Evolutionary conservation across 23 red algal genomes (phyloP), one percentile per base, ranked within the genome.

Genomic region (Gracilaria gracilis): DNA sequence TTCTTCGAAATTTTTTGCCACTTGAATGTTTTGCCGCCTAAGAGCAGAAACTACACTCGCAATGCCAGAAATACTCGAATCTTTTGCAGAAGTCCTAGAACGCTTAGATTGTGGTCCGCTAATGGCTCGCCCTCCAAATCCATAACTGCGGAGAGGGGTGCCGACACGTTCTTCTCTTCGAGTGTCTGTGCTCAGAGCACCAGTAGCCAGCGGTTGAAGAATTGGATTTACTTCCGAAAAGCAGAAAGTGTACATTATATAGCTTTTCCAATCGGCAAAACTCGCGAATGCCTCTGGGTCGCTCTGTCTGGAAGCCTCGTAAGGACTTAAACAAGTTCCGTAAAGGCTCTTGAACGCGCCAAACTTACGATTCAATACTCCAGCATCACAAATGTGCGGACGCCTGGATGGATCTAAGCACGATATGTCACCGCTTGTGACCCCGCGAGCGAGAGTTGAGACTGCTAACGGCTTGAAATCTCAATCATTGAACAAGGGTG

Each of bases 211-310:
- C 25, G 80, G 49, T 84, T 84, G 9, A 16, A 84, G 42, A 21
- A 84, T 27, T 34, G 80, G 53, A 46, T 84, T 8, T 13, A 67
- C 33, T 42, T 84, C 9, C 32, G 67, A 40, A 84, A 67, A 84
- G 49, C 34, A 84, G 33, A 67, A 84, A 4, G 80, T 57, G 23
- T 84, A 84, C 80, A 84, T 69, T 0, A 62, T 67, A 47, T 66
- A 84, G 40, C 24, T 42, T 40, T 64, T 84, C 7, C 31, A 1
- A 28, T 69, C n/a, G 23, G 57, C 28, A 40, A 84, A 84, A 31
- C 16, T 5, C 2, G 40, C 80, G 36, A 84, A 84, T 0, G 55
- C 59, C 38, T 84, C 58, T 13, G 80, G 57, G 40, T 67, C 27
- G 0, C 57, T 57, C 27, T 84, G 80, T 62, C 57, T 4, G 14